Evolutionary conservation across 2,329 filamentous ascomycete genomes (phyloP).

Genomic region (Phyllosticta citrichinensis): DNA sequence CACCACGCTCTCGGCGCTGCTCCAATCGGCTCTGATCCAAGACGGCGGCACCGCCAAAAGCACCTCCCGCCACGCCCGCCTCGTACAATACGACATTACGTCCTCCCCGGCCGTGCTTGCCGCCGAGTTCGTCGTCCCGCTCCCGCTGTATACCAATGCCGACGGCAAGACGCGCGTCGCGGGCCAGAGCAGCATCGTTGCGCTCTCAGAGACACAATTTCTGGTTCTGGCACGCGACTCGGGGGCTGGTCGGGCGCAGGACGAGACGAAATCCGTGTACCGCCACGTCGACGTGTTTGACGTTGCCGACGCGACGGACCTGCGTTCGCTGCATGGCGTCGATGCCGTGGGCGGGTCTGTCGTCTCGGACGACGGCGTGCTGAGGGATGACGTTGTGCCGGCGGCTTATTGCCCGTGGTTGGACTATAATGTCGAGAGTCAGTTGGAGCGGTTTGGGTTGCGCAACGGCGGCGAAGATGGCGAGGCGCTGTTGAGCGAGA

Average conservation of each 20-base stretch:
- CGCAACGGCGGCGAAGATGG: slow-evolving; percentile 59
- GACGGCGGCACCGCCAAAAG: slow-evolving; percentile 45
- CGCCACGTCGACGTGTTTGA: slow-evolving; percentile 62
- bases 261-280: slow-evolving; percentile 47
- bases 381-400: slow-evolving; percentile 45
- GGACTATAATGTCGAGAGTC: slow-evolving; percentile 55
- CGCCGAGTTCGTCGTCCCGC: slow-evolving; percentile 55
- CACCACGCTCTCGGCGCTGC: slow-evolving; percentile 52
- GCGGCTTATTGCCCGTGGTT: slow-evolving; percentile 57
- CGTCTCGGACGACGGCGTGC: slow-evolving; percentile 40
- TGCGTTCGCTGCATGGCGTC: slow-evolving; percentile 34
- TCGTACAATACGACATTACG: slow-evolving; percentile 55
- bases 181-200: slow-evolving; percentile 59
- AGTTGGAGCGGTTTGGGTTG: slow-evolving; percentile 55
- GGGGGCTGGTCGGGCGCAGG: slow-evolving; percentile 47
- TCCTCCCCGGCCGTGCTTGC: slow-evolving; percentile 33
- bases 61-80: slow-evolving; percentile 47
- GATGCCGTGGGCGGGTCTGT: slow-evolving; percentile 30
- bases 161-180: slow-evolving; percentile 46
- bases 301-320: slow-evolving; percentile 50
- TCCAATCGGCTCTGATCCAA: slow-evolving; percentile 51
- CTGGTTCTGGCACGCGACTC: slow-evolving; percentile 57
- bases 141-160: slow-evolving; percentile 47
- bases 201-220: slow-evolving; percentile 53
- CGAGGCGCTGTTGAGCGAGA: slow-evolving; percentile 56